Conservation (phyloP, 164 flowering plant species). For the Magnolia kwangsiensis region DNA sequence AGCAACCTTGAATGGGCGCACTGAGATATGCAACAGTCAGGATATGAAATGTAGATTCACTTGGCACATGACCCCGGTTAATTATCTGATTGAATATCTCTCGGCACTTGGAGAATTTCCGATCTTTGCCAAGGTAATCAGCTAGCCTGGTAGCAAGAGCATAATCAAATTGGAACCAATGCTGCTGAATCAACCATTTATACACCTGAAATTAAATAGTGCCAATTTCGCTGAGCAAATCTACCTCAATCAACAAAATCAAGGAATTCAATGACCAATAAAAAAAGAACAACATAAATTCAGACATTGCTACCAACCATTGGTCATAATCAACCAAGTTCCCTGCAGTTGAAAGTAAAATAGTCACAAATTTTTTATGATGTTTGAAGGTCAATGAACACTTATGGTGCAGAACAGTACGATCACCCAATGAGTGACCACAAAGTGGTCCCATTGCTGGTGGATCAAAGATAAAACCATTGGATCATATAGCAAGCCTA, state of each 20-base stretch:
- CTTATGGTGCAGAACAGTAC: too few relatives aligned
- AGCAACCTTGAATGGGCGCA: constrained; percentile 50
- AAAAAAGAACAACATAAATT: too few relatives aligned
- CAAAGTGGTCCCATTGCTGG: too few relatives aligned
- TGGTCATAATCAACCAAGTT: not conserved
- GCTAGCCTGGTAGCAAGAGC: constrained; percentile 84
- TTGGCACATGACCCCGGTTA: constrained; percentile 76
- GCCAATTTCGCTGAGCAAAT: not conserved
- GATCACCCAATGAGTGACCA: too few relatives aligned
- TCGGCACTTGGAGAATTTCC: constrained; percentile 72
- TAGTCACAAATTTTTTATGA: not conserved
- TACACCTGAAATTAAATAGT: constrained; percentile 56
- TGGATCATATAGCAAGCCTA: too few relatives aligned
- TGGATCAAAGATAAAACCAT: too few relatives aligned
- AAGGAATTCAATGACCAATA: not conserved
- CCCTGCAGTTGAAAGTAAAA: not conserved
- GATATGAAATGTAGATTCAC: constrained; percentile 88
- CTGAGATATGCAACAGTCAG: constrained; percentile 79
- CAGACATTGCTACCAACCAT: too few relatives aligned
- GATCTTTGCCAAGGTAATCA: constrained; percentile 84
- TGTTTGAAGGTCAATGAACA: too few relatives aligned
- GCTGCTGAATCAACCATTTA: constrained; percentile 91
- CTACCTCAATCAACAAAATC: not conserved
- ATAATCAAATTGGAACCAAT: constrained; percentile 82
- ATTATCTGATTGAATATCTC: constrained; percentile 84